These are phyloP conservation scores for Trichoderma citrinoviride DNA, from an alignment of 2,329 filamentous ascomycete genomes.

Conservation along the genomic window DNA sequence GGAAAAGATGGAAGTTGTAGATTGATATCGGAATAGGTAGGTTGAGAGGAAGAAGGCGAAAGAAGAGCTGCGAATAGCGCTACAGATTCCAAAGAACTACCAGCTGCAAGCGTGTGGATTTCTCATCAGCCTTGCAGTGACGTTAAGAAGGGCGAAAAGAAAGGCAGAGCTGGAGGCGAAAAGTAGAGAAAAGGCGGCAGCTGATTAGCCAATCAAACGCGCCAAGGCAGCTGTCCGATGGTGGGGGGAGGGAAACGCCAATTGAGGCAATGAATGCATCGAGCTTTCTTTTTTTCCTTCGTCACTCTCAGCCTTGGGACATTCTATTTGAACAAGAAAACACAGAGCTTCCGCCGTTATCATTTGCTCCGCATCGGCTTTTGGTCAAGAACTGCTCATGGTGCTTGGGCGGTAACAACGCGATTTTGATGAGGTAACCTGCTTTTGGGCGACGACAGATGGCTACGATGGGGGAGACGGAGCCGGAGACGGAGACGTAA, in stretches of 20 bases:
- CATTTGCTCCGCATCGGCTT: too few relatives aligned
- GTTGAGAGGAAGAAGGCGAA: not conserved
- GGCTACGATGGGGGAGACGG: slow-evolving; percentile 17
- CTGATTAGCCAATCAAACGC: too few relatives aligned
- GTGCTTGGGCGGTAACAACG: not conserved
- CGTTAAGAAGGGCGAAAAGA: slow-evolving; percentile 19
- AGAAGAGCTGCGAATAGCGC: not conserved
- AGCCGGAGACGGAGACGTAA: slow-evolving; percentile 10
- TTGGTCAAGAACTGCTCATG: not conserved
- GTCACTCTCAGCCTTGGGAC: too few relatives aligned
- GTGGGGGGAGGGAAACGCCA: too few relatives aligned
- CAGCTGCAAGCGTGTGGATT: slow-evolving; percentile 31
- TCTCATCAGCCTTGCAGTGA: slow-evolving; percentile 49
- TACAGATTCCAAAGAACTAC: not conserved
- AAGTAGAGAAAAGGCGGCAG: too few relatives aligned
- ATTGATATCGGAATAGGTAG: not conserved
- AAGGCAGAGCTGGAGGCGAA: too few relatives aligned
- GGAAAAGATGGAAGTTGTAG: not conserved
- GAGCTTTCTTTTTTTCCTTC: too few relatives aligned
- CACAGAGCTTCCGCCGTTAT: too few relatives aligned
- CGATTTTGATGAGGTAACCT: not conserved
- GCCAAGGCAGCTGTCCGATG: too few relatives aligned
- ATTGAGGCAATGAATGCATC: too few relatives aligned
- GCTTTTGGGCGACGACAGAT: slow-evolving; percentile 3
- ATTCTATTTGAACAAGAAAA: too few relatives aligned